phyloP scores from a whole-genome alignment of 208 protist genomes.

The Acanthamoeba sp. region DNA sequence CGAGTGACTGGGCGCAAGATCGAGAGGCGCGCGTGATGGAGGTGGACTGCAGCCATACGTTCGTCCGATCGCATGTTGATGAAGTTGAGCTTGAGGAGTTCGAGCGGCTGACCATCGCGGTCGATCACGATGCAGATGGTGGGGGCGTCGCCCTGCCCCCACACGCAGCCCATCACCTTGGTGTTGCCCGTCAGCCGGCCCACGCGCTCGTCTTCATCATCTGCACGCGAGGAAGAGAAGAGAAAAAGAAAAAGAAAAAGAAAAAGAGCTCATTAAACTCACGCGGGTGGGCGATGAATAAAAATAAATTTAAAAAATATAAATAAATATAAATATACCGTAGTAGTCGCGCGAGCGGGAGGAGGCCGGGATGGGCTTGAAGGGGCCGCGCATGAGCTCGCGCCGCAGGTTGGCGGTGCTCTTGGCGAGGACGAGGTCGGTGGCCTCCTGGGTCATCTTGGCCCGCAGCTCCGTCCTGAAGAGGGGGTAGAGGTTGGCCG shows the following conservation, averaged over 20 bases:
- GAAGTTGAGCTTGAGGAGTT: slow-evolving; percentile 25
- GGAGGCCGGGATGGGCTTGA: not conserved
- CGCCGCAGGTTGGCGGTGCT: not conserved
- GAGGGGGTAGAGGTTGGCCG: slow-evolving; percentile 47
- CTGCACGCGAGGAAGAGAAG: not conserved
- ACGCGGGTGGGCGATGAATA: too few relatives aligned
- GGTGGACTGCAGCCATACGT: not conserved
- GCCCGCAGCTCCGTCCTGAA: slow-evolving; percentile 51
- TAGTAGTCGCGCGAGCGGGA: not conserved
- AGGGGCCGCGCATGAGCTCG: slow-evolving; percentile 45
- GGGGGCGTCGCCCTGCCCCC: not conserved
- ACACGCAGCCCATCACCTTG: slow-evolving; percentile 45
- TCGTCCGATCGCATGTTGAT: not conserved
- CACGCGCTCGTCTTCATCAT: not conserved
- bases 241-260: not conserved
- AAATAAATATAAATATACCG: not conserved
- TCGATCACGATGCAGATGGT: slow-evolving; percentile 45
- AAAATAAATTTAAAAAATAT: not conserved
- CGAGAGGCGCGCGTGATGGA: not conserved
- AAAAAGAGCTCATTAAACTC: not conserved
- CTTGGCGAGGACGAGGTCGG: not conserved
- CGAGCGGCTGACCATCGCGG: not conserved
- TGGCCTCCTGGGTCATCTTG: slow-evolving; percentile 16
- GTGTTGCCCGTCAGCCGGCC: not conserved
- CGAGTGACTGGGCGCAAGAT: not conserved